Evolutionary conservation across 495 filamentous ascomycete species (phyloP).

Genomic region (Hypoxylon subgilvum): DNA sequence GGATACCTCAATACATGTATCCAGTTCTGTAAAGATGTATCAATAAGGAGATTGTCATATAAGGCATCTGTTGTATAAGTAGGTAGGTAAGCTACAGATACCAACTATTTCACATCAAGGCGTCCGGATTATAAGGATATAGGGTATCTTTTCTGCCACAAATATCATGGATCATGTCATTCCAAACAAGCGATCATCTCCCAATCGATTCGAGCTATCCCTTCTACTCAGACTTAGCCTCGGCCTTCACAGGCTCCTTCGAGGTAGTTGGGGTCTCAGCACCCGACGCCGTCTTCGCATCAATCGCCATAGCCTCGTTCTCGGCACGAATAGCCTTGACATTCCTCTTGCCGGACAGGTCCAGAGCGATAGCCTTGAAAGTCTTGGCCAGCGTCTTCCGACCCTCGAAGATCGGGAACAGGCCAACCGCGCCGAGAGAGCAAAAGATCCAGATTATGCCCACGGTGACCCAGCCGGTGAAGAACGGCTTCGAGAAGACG

Average conservation of each 20-base stretch:
- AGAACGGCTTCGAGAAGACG: constrained; percentile 88
- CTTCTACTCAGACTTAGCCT: constrained; percentile 14
- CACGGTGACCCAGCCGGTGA: constrained; percentile 88
- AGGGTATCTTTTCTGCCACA: constrained; percentile 24
- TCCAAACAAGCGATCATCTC: not conserved
- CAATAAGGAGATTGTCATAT: too few relatives aligned
- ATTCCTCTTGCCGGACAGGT: constrained; percentile 68
- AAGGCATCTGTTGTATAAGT: too few relatives aligned
- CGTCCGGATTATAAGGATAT: too few relatives aligned
- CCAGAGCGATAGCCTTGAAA: constrained; percentile 67
- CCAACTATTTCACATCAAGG: too few relatives aligned
- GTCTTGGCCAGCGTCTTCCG: constrained; percentile 70
- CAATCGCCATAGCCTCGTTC: constrained; percentile 20
- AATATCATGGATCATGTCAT: not conserved
- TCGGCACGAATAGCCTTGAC: constrained; percentile 48
- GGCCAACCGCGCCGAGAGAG: constrained; percentile 70
- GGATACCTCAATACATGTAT: too few relatives aligned
- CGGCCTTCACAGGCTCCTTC: constrained; percentile 19
- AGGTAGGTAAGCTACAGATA: too few relatives aligned
- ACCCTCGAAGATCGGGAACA: constrained; percentile 86
- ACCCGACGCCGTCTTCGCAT: constrained; percentile 18
- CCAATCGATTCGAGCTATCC: not conserved
- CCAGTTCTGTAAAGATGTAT: too few relatives aligned
- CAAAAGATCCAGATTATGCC: constrained; percentile 89
- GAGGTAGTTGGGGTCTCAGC: constrained; percentile 15